A percentile compares a stretch with the other conserved stretches of the same genome.
These are phyloP conservation scores for Omphalea diandra DNA, from an alignment of 441 rosid genomes.

Conservation along the genomic window DNA sequence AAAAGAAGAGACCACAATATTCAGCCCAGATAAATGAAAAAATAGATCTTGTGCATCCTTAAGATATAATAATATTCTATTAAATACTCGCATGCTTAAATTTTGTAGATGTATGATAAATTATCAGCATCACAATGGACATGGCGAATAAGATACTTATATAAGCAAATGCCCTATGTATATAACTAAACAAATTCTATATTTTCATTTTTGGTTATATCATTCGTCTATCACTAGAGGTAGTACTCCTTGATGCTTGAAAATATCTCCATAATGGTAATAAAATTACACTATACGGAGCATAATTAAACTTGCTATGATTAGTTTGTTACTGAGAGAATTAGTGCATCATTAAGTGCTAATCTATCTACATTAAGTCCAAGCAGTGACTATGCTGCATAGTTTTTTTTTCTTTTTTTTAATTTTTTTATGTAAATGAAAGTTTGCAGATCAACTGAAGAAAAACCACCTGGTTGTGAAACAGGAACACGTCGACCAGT, in stretches of 20 bases:
- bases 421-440: no score
- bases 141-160: no score
- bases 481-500: constrained; percentile 3
- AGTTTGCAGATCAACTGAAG: background rate
- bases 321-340: background rate
- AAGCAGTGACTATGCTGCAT: no score
- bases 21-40: background rate
- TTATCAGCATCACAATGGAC: background rate
- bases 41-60: background rate
- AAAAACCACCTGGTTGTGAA: background rate
- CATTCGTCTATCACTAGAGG: no score
- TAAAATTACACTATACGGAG: background rate
- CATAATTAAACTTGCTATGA: background rate
- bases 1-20: background rate
- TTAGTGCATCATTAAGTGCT: background rate
- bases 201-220: no score
- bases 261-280: background rate
- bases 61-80: background rate
- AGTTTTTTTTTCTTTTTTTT: no score
- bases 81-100: background rate
- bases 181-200: no score
- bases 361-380: no score
- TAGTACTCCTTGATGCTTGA: no score
- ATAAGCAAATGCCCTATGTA: no score
- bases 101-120: background rate